Conservation (phyloP, 2,329 filamentous ascomycete species). For the Sporothrix dimorphospora region DNA sequence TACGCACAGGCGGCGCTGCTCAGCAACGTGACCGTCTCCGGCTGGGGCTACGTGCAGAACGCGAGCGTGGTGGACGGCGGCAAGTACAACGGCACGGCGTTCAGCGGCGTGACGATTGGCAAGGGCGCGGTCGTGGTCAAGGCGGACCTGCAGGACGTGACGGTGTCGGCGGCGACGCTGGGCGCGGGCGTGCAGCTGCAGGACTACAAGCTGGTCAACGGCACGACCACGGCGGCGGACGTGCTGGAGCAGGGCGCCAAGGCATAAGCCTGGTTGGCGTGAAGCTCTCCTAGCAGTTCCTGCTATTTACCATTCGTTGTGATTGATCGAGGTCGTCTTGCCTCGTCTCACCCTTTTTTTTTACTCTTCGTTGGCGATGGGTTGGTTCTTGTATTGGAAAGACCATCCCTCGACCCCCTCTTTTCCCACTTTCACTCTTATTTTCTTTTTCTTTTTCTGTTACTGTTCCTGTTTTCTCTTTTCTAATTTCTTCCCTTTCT, state of each 20-base stretch:
- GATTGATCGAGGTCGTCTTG: background rate
- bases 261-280: no score
- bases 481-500: background rate
- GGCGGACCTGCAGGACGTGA: conserved; percentile 27
- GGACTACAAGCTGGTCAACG: conserved; percentile 22
- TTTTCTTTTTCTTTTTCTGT: background rate
- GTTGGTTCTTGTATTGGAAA: background rate
- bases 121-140: background rate
- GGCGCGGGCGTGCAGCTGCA: conserved; percentile 22
- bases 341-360: background rate
- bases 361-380: conserved; percentile 14
- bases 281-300: no score
- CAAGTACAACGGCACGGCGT: background rate
- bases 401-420: background rate
- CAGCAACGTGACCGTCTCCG: conserved; percentile 14
- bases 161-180: background rate
- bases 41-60: conserved; percentile 21
- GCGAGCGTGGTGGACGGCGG: conserved; percentile 20
- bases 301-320: background rate
- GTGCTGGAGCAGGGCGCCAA: conserved; percentile 21
- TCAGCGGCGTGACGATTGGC: background rate
- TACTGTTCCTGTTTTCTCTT: background rate
- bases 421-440: background rate
- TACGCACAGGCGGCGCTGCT: conserved; percentile 13
- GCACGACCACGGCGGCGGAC: background rate